Evolutionary conservation across 805 yeast species (phyloP), one percentile per base, ranked within the genome.

Genomic region (Candida morakotiae): DNA sequence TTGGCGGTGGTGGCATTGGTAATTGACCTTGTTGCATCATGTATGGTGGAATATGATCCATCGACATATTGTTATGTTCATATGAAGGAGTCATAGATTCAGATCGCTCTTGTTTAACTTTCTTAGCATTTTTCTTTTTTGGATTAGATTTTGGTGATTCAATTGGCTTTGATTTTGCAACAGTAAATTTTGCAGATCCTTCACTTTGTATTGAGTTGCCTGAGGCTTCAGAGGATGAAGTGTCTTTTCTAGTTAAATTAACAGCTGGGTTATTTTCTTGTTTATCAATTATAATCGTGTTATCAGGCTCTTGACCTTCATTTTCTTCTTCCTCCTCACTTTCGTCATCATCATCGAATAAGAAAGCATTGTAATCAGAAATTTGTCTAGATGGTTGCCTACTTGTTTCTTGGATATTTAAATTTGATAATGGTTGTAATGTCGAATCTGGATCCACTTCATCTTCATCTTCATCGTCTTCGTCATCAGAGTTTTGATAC

Each of bases 131-230:
- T 26, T 37, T 31, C 38, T 28, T 27, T 18, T 32, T 30, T 10
- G 9, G 28, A 11, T 19, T 5, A 3, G 7, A 5, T 13, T 4
- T 16, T 18, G 28, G n/a, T 34, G 16, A 17, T 7, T 4, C 6
- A 3, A 26, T 14, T 3, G 25, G 14, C 19, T 34, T 26, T 11
- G 38, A 11, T 20, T 35, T 29, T 20, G 14, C 39, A 13, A 40
- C 43, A 5, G 19, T 20, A 17, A 41, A 34, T 21, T 31, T 41
- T 7, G 24, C 35, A 11, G 44, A 29, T 13, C 41, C 39, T 23
- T 35, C 61, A 39, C 66, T 58, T 40, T 59, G 62, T 39, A 62
- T 51, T 9, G 66, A 60, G 38, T 52, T 49, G 44, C 43, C 49
- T 9, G 43, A 36, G 7, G 44, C 43, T 42, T 29, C 38, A 3